Base-by-base conservation (phyloP, 345 rosid genomes). In the Euphorbia lathyris region DNA sequence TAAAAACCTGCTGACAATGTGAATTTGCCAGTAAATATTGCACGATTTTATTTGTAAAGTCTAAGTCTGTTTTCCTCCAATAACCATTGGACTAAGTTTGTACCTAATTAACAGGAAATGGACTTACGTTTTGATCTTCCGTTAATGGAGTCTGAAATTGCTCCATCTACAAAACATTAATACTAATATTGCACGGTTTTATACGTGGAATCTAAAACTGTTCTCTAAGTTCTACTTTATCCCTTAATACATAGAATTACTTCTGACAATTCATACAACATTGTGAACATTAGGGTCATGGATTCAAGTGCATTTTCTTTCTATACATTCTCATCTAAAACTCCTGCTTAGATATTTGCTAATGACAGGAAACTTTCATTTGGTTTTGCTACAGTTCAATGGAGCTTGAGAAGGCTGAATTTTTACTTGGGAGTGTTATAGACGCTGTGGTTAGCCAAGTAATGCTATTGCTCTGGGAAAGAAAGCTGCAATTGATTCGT, bases 401-500 rank as follows among this genome's bases (percentile, higher is more conserved):
- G 86, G 91, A 86, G 88, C 86, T 95, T 74, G 87, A 86, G 78
- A 85, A 78, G 82, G 81, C 81, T 12, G 93, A 92, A 67, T 95
- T 95, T 79, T 83, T 80, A 30, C 85, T 95, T 9, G 99, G 96
- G 69, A 83, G 87, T 76, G 92, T 92, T 68, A 90, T 92, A 70
- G 86, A 92, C 79, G 97, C 96, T 20, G 97, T 95, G 34, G 97
- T 92, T 74, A 95, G 99, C 86, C 99, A 95, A 86, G 96, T 86
- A 23, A 90, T 90, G 97, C 64, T 84, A 63, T 72, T 87, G 75
- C 76, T 92, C 71, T 86, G 87, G 74, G 97, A 88, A 77, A 86
- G 91, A 80, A 89, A 84, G 70, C 82, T 94, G 59, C 95, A 94
- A 71, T 79, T 94, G 77, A 88, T 94, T 77, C 92, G 97, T 22